Percentiles rank a stretch among this genome's conserved stretches.
Evolutionary conservation across 2,329 filamentous ascomycete species (phyloP).

Genomic region (Thielaviopsis punctulata): DNA sequence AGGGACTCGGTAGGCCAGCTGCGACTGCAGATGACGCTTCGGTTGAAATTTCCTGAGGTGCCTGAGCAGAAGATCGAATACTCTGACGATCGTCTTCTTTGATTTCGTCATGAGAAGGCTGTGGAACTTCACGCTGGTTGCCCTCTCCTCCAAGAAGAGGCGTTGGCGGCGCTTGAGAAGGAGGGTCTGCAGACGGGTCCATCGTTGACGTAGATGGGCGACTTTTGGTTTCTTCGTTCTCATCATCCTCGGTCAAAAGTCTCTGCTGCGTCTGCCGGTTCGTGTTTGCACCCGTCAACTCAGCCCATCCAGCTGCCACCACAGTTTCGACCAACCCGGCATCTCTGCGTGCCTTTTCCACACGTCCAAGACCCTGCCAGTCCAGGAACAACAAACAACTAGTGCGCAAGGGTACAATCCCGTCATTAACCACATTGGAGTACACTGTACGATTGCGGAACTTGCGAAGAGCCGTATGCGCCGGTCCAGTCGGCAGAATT

Average conservation of each 20-base stretch:
- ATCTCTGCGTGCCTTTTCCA: conserved; percentile 85
- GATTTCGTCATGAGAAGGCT: conserved; percentile 48
- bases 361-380: conserved; percentile 83
- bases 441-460: conserved; percentile 87
- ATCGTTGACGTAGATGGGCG: not conserved
- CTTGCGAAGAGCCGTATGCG: conserved; percentile 69
- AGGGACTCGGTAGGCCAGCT: conserved; percentile 23
- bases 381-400: conserved; percentile 94
- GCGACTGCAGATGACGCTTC: conserved; percentile 14
- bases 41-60: conserved; percentile 14
- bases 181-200: conserved; percentile 17
- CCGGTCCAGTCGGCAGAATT: conserved; percentile 80
- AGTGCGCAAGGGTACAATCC: conserved; percentile 84
- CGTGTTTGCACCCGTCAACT: conserved; percentile 60
- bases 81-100: conserved; percentile 49
- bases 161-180: conserved; percentile 20
- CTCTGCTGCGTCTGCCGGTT: conserved; percentile 28
- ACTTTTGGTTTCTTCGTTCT: conserved; percentile 13
- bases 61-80: conserved; percentile 27
- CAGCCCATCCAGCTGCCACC: conserved; percentile 86
- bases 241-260: conserved; percentile 23
- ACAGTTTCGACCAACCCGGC: conserved; percentile 86
- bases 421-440: conserved; percentile 94
- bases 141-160: conserved; percentile 17
- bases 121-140: conserved; percentile 45